Percentiles rank a stretch among this genome's conserved stretches.
These are phyloP conservation scores for Phytophthora pistaciae DNA, from an alignment of 352 stramenopile species.

Conservation along the genomic window DNA sequence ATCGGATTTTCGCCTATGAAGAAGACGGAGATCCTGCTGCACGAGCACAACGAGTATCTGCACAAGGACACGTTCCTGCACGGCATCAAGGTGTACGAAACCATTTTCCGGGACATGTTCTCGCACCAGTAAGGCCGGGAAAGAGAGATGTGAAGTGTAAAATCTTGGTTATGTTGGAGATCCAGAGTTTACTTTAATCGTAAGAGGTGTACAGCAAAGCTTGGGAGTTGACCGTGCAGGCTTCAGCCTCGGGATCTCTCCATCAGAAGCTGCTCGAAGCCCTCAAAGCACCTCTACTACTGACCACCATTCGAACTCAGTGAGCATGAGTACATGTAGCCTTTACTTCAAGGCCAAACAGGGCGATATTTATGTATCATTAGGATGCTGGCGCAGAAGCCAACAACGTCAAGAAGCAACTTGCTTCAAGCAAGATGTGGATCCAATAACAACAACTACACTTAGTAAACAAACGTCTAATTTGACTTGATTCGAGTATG, in stretches of 20 bases:
- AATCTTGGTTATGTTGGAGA: not conserved
- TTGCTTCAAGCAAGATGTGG: not conserved
- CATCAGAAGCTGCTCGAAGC: not conserved
- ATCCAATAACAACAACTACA: not conserved
- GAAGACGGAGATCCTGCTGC: constrained; percentile 94
- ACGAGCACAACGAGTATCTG: constrained; percentile 97
- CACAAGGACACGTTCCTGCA: constrained; percentile 93
- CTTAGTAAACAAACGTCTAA: not conserved
- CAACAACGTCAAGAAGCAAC: not conserved
- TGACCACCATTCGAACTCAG: not conserved
- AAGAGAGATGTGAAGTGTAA: not conserved
- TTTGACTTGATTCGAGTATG: constrained; percentile 15
- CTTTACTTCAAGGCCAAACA: not conserved
- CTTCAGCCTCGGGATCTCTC: not conserved
- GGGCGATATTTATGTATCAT: no score
- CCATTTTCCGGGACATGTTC: constrained; percentile 67
- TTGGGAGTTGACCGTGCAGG: not conserved
- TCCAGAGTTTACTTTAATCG: not conserved
- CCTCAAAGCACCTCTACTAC: not conserved
- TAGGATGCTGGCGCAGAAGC: not conserved
- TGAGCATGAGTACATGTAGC: not conserved
- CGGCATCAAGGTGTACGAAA: constrained; percentile 91
- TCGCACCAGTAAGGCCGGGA: constrained; percentile 16
- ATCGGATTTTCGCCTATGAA: constrained; percentile 96
- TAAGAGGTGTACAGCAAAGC: not conserved